Base-by-base conservation (phyloP, 257 asterid genomes). In the Solanum lycopersicoides region DNA sequence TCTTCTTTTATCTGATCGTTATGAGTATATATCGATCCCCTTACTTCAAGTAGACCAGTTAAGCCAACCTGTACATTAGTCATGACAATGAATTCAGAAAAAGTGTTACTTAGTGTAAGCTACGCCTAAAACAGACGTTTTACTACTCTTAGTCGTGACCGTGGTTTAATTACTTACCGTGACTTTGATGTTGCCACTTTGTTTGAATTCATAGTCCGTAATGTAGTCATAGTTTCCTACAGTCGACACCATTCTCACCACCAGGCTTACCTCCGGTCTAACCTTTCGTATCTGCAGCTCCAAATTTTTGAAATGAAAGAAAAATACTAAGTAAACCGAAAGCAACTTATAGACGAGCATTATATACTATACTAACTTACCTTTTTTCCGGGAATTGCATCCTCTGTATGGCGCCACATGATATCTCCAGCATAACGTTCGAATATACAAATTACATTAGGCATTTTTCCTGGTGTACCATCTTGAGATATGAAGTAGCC, bases 371-470 rank as follows among this genome's bases (percentile, higher is more conserved):
- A 80, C 92, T 83, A 28, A 89, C 91, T 84, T n/a, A 89, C 96
- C 90, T 11, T 42, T 89, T 89, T 21, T 12, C 90, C 93, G 0
- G 92, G 92, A 34, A 94, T 89, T 41, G 83, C 94, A 12, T 21
- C 13, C 68, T 96, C 97, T 3, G 98, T 94, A 45, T 96, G 99
- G 75, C 96, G 94, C 98, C 97, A 95, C 89, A 92, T 87, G 13
- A 94, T 32, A 86, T 94, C 91, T 83, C 98, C 98, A 23, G 93
- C 92, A 50, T 50, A 50, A 50, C 91, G 90, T 87, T 95, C 95
- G 10, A 96, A 96, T 23, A 96, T 39, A 84, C 96, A 96, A 56
- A 93, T 75, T 16, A 86, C 93, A 20, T 93, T 93, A 0, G 92
- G 68, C 34, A 60, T 86, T 44, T 37, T 72, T 8, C 16, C 90